Percentiles rank a stretch among this genome's conserved stretches.
Evolutionary conservation across 73 alveolate genomes (phyloP).

Genomic region (Loxodes magnus): DNA sequence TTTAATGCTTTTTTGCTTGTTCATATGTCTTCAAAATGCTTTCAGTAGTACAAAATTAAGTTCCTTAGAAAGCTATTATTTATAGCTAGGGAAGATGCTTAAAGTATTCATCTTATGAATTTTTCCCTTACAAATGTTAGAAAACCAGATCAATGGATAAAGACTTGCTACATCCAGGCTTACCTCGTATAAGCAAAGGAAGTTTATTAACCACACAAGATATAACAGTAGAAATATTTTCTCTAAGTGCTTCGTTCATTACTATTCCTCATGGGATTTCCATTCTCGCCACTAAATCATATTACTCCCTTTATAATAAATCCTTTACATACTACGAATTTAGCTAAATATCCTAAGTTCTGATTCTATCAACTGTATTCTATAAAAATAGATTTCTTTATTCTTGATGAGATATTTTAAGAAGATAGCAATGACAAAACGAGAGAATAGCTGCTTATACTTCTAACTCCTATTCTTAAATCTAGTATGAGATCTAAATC

Average conservation of each 20-base stretch:
- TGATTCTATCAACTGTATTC: no score
- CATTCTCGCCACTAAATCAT: conserved; percentile 6
- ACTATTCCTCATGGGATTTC: conserved; percentile 5
- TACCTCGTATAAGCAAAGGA: conserved; percentile 51
- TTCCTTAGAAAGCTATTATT: conserved; percentile 3
- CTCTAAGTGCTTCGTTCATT: conserved; percentile 30
- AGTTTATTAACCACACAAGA: conserved; percentile 33
- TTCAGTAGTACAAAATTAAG: conserved; percentile 11
- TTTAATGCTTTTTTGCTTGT: neutral
- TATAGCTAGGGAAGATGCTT: neutral
- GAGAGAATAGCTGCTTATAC: no score
- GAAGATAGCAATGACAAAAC: no score
- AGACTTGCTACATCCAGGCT: conserved; percentile 59
- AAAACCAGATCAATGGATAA: conserved; percentile 24
- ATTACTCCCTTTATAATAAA: neutral
- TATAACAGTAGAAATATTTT: conserved; percentile 34
- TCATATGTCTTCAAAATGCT: conserved; percentile 6
- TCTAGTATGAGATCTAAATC: no score
- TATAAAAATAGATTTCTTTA: no score
- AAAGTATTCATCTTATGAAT: neutral
- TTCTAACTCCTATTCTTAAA: no score
- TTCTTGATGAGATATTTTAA: no score
- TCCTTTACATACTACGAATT: neutral
- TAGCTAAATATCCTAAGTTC: no score
- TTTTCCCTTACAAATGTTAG: conserved; percentile 7